Evolutionary conservation across 371 early-diverging fungal species (phyloP), one percentile per base, ranked within the genome.

Genomic region (Paraphysoderma sedebokerense): DNA sequence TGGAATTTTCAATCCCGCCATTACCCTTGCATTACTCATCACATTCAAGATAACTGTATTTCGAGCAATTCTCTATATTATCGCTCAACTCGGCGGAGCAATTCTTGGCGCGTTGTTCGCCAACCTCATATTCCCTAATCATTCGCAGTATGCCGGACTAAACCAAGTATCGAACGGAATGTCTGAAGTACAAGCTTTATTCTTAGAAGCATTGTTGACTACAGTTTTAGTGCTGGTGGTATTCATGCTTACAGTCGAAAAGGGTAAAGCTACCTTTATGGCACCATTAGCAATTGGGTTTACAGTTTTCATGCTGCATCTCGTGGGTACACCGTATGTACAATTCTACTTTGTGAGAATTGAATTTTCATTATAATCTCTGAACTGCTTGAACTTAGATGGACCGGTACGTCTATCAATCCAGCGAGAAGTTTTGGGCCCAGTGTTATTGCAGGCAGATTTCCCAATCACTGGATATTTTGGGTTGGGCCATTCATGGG

Each of bases 341-440:
- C n/a, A n/a, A n/a, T n/a, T n/a, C n/a, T n/a, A n/a, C n/a, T n/a
- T n/a, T n/a, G n/a, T n/a, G n/a, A n/a, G n/a, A n/a, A n/a, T n/a
- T n/a, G n/a, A n/a, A n/a, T n/a, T n/a, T n/a, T n/a, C n/a, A n/a
- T n/a, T n/a, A n/a, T n/a, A n/a, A n/a, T n/a, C n/a, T n/a, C n/a
- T n/a, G n/a, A n/a, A n/a, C n/a, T n/a, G n/a, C n/a, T n/a, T n/a
- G n/a, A n/a, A n/a, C n/a, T n/a, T n/a, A n/a, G n/a, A n/a, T n/a
- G n/a, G n/a, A 56, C 67, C 41, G 68, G 70, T 47, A 62, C 70
- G 17, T 66, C 68, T 24, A 56, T 77, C 44, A 78, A 78, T 54
- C 79, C 76, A 15, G 79, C 75, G 17, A 62, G 75, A 28, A 62
- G 67, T 39, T 70, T 74, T 55, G 76, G 68, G 26, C 61, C 76